Conservation (phyloP, 495 filamentous ascomycete species). For the Chaetomium fimeti region DNA sequence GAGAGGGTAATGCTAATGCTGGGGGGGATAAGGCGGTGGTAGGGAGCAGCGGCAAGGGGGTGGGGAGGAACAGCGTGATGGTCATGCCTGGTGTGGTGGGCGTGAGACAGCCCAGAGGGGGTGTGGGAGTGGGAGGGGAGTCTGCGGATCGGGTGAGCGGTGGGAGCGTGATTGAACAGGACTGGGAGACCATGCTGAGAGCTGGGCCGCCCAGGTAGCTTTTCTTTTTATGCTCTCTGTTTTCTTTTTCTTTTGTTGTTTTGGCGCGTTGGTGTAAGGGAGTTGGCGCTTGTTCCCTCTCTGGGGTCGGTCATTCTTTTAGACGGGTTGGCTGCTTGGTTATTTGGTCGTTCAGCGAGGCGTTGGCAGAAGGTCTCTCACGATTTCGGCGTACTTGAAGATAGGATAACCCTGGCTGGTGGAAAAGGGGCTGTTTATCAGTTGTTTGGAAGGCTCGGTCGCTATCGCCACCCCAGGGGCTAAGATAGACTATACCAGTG, state of each 20-base stretch:
- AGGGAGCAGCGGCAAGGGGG: neutral
- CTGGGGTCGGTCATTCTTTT: neutral
- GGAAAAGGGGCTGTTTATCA: no score
- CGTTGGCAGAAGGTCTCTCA: constrained; percentile 9
- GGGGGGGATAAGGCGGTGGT: neutral
- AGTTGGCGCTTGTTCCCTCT: no score
- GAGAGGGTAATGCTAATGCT: constrained; percentile 1
- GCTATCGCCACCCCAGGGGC: no score
- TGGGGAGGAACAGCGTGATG: constrained; percentile 1
- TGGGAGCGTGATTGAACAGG: constrained; percentile 29
- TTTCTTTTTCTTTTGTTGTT: neutral
- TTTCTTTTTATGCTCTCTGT: neutral
- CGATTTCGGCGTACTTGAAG: neutral
- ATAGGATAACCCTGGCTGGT: no score
- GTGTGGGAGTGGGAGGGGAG: neutral
- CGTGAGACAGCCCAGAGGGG: neutral
- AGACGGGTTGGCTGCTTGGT: neutral
- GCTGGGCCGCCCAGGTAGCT: constrained; percentile 25
- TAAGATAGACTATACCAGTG: no score
- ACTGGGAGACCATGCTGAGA: constrained; percentile 33
- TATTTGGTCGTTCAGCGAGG: constrained; percentile 4
- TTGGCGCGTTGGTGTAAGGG: neutral
- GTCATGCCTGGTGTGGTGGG: neutral
- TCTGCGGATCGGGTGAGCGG: constrained; percentile 18
- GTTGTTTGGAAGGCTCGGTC: no score